Base-by-base conservation (phyloP, 2,329 filamentous ascomycete species). In the Epichloe aotearoae region DNA sequence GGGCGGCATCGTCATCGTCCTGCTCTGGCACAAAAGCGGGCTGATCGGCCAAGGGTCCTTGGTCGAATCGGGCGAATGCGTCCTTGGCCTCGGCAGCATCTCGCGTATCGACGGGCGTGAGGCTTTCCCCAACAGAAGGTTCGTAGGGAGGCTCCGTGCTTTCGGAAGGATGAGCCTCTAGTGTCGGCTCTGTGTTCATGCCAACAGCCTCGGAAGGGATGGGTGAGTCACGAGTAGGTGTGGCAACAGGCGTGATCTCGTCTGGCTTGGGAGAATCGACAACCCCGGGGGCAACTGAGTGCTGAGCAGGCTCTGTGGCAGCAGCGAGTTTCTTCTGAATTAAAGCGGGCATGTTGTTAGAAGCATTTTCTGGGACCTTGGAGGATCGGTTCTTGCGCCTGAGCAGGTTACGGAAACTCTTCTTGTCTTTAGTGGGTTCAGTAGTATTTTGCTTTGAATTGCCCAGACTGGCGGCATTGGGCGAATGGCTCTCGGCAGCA, bases 1-100 rank as follows among this genome's bases (percentile, higher is more conserved):
- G 75, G 2, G 68, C 71, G n/a, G 76, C 69, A 5, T 67, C 75
- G 8, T 67, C 68, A 37, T 72, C 72, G 23, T 75, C 70, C 26
- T 73, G 72, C 14, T 82, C 73, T 0, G 87, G 87, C 11, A 80
- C 74, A 61, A 94, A 95, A 1, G 89, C 87, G 3, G 93, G 91
- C 64, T 93, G 86, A 51, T 97, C 89, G 10, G 79, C 67, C 23
- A 96, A 75, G 2, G 93, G 93, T 2, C 90, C 93, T 68, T 97
- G 91, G 61, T 93, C 86, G 62, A 97, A 97, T 23, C 72, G 74
- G 15, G 77, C 71, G 57, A 81, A 81, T 51, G 83, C 82, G 11
- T 75, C 68, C 34, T 73, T 70, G n/a, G 80, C 77, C 57, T 83
- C 75, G 41, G 69, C 67, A 7, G 74, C 75, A 54, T 86, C 79